Percentiles rank a stretch among this genome's conserved stretches.
These are phyloP conservation scores for Globisporangium ultimum DNA, from an alignment of 352 stramenopile species.

Conservation along the genomic window DNA sequence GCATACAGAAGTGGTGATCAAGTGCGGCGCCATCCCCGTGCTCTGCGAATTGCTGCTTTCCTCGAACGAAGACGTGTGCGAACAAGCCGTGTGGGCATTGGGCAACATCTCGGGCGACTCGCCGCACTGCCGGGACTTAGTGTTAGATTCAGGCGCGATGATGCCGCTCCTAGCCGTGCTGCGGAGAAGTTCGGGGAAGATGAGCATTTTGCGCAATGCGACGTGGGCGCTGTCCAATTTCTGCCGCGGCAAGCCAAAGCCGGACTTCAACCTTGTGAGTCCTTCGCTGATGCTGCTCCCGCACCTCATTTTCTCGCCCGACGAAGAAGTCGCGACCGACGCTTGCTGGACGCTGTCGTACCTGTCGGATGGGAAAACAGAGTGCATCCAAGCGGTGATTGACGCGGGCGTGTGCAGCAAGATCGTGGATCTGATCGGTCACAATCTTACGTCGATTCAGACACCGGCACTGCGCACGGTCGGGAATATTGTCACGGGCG, in stretches of 20 bases:
- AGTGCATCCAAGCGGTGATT: conserved; percentile 98
- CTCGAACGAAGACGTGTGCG: conserved; percentile 96
- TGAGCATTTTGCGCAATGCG: conserved; percentile 95
- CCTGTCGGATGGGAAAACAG: conserved; percentile 96
- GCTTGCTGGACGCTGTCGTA: conserved; percentile 99
- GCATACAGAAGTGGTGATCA: conserved; percentile 97
- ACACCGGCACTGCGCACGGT: conserved; percentile 96
- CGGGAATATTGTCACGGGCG: conserved; percentile 98
- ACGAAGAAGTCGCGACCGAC: conserved; percentile 98
- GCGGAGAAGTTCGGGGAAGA: conserved; percentile 46
- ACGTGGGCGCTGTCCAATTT: conserved; percentile 99
- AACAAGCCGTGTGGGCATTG: conserved; percentile 97
- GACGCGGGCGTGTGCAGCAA: conserved; percentile 93
- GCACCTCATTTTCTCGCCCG: conserved; percentile 94
- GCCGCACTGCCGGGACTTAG: conserved; percentile 94
- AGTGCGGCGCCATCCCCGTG: conserved; percentile 95
- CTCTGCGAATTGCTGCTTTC: conserved; percentile 96
- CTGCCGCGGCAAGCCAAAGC: conserved; percentile 89
- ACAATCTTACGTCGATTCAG: conserved; percentile 91
- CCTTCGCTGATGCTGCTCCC: conserved; percentile 92
- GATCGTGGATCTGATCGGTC: conserved; percentile 95
- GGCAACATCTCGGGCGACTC: conserved; percentile 99
- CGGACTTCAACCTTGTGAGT: conserved; percentile 82
- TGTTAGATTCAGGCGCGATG: conserved; percentile 92
- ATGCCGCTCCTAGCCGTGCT: conserved; percentile 74